Evolutionary conservation across 352 stramenopile genomes (phyloP), one percentile per base, ranked within the genome.

Genomic region (Globisporangium alternatum): DNA sequence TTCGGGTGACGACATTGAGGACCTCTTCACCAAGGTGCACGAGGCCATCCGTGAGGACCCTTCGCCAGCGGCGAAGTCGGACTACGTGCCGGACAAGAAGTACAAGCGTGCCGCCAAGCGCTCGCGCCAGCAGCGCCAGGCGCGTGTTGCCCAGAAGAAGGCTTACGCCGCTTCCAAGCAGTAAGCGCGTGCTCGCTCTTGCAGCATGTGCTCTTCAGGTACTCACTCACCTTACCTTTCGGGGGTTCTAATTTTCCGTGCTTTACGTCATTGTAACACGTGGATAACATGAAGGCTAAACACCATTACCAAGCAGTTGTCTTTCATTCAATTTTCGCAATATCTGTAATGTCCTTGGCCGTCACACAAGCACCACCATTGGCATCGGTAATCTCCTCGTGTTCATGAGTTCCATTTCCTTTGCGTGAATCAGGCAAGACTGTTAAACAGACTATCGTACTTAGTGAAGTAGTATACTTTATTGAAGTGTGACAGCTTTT

Each of bases 41-140:
- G 94, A 98, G 73, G 93, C 96, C 67, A 99, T 99, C 81, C 96
- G 97, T 60, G 96, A 96, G 67, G 96, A 99, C 86, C 97, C 97
- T 39, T 95, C 84, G 62, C 81, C 94, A 19, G 83, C 89, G 30
- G 68, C 88, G 52, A 99, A 99, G 93, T 97, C 95, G 71, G 81
- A 80, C 8, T 96, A 95, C 78, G 81, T 72, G 33, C 84, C 87
- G 51, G 92, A 98, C 79, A 98, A 97, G 80, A 95, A 90, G 78
- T 98, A 93, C 94, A 99, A 98, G 89, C 81, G 86, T 30, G 74
- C 69, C 58, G 78, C 77, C 60, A 99, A 99, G 91, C 91, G 97
- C 64, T 97, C 96, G 57, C 86, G 95, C 68, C 84, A 97, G 68
- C 86, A 99, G 83, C 93, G 96, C 73, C 98, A 99, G 91, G 86